A percentile compares a stretch with the other conserved stretches of the same genome.
phyloP scores from a whole-genome alignment of 176 grass and related monocot species.

The Puccinellia tenuiflora region DNA sequence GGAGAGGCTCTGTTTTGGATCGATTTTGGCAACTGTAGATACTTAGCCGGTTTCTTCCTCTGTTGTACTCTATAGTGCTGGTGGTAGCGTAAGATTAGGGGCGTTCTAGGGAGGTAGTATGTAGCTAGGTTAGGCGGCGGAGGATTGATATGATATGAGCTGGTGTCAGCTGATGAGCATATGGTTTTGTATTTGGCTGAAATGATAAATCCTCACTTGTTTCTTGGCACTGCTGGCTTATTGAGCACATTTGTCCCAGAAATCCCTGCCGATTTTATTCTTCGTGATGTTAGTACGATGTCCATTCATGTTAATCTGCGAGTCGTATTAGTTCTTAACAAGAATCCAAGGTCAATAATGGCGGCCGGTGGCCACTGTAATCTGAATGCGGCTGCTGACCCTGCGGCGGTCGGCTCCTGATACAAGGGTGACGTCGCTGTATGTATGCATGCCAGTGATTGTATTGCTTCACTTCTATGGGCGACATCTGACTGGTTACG shows the following conservation, averaged over 20 bases:
- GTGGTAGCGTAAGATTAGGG: not conserved
- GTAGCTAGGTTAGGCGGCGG: slow-evolving; percentile 9
- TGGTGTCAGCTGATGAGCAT: slow-evolving; percentile 16
- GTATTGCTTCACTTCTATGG: slow-evolving; percentile 27
- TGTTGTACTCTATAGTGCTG: slow-evolving; percentile 36
- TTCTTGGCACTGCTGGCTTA: not conserved
- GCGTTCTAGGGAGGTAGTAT: not conserved
- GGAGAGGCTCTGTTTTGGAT: not conserved
- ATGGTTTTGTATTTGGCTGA: slow-evolving; percentile 25
- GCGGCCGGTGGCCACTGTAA: not conserved
- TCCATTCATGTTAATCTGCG: not conserved
- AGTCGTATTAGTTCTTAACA: not conserved
- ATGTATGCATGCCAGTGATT: not conserved
- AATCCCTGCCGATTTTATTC: not conserved
- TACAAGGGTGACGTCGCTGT: not conserved
- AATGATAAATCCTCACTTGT: slow-evolving; percentile 26
- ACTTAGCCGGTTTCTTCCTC: slow-evolving; percentile 18
- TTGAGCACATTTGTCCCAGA: not conserved
- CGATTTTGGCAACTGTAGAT: slow-evolving; percentile 49
- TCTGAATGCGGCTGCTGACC: not conserved
- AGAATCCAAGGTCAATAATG: not conserved
- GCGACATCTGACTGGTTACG: slow-evolving; percentile 11
- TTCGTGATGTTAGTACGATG: not conserved
- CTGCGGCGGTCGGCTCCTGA: not conserved
- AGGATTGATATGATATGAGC: not conserved